Conservation (phyloP, 345 rosid species). For the Odontarrhena argentea region DNA sequence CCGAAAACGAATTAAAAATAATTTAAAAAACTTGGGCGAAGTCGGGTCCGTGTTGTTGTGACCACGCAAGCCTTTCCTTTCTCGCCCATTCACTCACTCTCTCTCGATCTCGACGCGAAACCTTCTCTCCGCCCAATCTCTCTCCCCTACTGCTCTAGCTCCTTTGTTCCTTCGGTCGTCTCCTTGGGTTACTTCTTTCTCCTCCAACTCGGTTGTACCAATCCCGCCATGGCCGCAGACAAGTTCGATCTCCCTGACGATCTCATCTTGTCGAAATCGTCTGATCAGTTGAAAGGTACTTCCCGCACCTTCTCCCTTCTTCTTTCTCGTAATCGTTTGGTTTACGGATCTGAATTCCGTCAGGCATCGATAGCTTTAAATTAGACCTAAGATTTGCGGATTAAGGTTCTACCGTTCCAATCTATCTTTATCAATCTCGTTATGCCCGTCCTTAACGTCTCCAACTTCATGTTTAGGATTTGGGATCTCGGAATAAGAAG, state of each 20-base stretch:
- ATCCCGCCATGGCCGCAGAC: slow-evolving; percentile 61
- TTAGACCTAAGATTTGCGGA: slow-evolving; percentile 9
- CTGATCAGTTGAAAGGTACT: slow-evolving; percentile 70
- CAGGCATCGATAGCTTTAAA: neutral
- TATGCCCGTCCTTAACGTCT: neutral
- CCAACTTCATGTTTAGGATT: neutral
- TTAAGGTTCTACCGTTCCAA: slow-evolving; percentile 26
- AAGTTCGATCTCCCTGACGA: slow-evolving; percentile 88
- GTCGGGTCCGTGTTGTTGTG: slow-evolving; percentile 33
- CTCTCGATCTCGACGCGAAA: slow-evolving; percentile 30
- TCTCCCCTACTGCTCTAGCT: slow-evolving; percentile 5
- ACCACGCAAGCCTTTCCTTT: slow-evolving; percentile 49
- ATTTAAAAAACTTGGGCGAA: neutral
- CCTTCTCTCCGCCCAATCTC: slow-evolving; percentile 29
- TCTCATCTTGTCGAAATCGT: slow-evolving; percentile 62
- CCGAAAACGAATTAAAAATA: neutral
- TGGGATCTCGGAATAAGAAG: slow-evolving; percentile 9
- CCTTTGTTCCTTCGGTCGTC: slow-evolving; percentile 1
- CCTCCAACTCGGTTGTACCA: slow-evolving; percentile 19
- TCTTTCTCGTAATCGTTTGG: neutral
- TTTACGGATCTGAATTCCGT: slow-evolving; percentile 36
- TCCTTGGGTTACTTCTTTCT: neutral
- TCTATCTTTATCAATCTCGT: neutral
- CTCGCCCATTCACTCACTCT: slow-evolving; percentile 25
- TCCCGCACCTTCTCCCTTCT: neutral